Conservation (phyloP, 176 grass and related monocot species). For the Aegilops longissima region DNA sequence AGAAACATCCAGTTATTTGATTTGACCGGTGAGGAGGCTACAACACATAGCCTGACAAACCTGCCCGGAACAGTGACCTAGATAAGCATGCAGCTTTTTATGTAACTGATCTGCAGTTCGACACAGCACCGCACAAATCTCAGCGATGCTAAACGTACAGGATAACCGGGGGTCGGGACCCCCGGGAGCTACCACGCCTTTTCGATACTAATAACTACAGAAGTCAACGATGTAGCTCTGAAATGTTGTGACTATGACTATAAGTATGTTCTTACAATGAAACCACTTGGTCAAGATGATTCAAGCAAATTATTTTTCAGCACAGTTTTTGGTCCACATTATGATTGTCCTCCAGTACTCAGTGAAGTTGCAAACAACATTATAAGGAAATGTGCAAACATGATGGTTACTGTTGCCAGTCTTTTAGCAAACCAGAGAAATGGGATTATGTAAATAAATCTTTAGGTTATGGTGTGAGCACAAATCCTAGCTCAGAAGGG, state of each 20-base stretch:
- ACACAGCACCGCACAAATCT: too few species aligned
- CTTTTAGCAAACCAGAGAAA: background rate
- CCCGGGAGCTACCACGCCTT: too few species aligned
- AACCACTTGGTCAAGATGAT: background rate
- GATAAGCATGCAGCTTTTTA: too few species aligned
- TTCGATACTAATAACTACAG: constrained; percentile 28
- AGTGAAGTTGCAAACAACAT: background rate
- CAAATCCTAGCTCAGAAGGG: background rate
- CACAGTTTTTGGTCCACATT: background rate
- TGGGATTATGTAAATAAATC: constrained; percentile 24
- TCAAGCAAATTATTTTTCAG: constrained; percentile 26
- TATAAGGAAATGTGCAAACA: background rate
- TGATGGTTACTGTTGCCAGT: background rate
- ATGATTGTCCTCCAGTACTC: constrained; percentile 10
- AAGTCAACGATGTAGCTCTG: constrained; percentile 34
- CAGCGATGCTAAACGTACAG: too few species aligned
- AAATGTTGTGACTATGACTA: constrained; percentile 19
- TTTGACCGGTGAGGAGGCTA: too few species aligned
- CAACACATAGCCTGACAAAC: too few species aligned
- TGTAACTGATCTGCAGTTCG: too few species aligned
- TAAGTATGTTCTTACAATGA: constrained; percentile 13
- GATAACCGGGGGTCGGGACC: too few species aligned
- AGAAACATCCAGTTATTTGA: too few species aligned
- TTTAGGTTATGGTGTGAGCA: constrained; percentile 10
- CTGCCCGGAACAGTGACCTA: too few species aligned